A percentile compares a stretch with the other conserved stretches of the same genome.
phyloP scores from a whole-genome alignment of 768 basidiomycete genomes.

The Russula compacta region DNA sequence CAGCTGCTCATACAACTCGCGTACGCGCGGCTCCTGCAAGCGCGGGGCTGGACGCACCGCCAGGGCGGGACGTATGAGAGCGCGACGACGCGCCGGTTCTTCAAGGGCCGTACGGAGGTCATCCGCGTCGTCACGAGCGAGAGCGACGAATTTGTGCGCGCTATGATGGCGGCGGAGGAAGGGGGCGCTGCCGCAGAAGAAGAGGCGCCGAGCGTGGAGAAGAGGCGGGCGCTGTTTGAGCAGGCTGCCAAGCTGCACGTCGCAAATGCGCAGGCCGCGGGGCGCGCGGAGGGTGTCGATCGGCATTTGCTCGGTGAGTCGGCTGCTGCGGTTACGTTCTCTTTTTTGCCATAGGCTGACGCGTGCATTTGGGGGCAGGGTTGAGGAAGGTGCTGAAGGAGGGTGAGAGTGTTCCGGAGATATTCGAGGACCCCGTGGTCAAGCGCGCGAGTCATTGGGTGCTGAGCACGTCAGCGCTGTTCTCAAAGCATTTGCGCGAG shows the following conservation, averaged over 20 bases:
- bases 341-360: background rate
- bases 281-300: constrained; percentile 70
- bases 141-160: constrained; percentile 65
- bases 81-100: constrained; percentile 80
- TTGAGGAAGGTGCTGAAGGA: constrained; percentile 57
- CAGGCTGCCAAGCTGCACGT: constrained; percentile 59
- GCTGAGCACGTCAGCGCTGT: constrained; percentile 82
- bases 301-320: constrained; percentile 73
- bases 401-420: constrained; percentile 54
- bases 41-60: constrained; percentile 35
- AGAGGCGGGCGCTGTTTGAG: constrained; percentile 45
- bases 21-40: constrained; percentile 53
- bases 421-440: constrained; percentile 72
- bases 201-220: constrained; percentile 35
- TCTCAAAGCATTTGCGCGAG: constrained; percentile 71
- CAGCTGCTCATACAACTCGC: constrained; percentile 91
- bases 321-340: background rate
- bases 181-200: constrained; percentile 30
- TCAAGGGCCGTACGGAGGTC: constrained; percentile 90
- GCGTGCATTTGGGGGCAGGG: constrained; percentile 35
- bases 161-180: constrained; percentile 49
- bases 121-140: constrained; percentile 76
- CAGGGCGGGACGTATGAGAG: constrained; percentile 88
- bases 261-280: constrained; percentile 52
- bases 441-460: constrained; percentile 73